Percentiles rank a stretch among this genome's conserved stretches.
phyloP scores from a whole-genome alignment of 345 rosid species.

The Microcos paniculata region DNA sequence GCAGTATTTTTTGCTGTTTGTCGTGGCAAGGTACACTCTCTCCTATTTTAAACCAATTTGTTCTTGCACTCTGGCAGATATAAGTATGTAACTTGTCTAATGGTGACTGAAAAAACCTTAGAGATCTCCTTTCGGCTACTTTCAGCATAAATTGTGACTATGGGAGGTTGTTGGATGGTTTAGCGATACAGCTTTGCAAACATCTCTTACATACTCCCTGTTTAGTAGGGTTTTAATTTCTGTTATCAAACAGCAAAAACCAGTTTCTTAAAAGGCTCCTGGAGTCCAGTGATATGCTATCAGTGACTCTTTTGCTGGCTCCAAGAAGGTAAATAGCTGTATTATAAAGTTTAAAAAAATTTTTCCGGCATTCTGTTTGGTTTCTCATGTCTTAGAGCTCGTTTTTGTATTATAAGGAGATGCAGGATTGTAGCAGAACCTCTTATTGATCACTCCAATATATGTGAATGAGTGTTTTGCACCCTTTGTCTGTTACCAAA shows the following conservation, averaged over 20 bases:
- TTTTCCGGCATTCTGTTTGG: not conserved
- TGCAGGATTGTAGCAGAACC: not conserved
- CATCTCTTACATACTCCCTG: not conserved
- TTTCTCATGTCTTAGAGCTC: not conserved
- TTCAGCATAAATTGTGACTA: not conserved
- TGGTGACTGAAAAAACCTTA: not conserved
- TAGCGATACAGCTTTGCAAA: not conserved
- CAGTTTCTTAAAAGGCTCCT: not conserved
- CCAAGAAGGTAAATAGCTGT: not conserved
- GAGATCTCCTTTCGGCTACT: conserved; percentile 7
- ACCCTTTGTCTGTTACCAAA: not conserved
- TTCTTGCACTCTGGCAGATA: conserved; percentile 13
- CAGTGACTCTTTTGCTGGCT: not conserved
- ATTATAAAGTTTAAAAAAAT: not conserved
- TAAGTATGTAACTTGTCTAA: not conserved
- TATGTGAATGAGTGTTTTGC: not conserved
- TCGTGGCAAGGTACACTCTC: conserved; percentile 84
- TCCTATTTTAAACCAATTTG: conserved; percentile 13
- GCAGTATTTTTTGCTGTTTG: conserved; percentile 97
- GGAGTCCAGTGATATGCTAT: not conserved
- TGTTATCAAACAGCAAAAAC: not conserved
- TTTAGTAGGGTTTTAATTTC: not conserved
- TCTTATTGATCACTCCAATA: not conserved
- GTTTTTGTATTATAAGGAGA: not conserved
- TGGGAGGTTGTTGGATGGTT: not conserved